phyloP scores from a whole-genome alignment of 1,284 basidiomycete species.

The Bjerkandera adusta region DNA sequence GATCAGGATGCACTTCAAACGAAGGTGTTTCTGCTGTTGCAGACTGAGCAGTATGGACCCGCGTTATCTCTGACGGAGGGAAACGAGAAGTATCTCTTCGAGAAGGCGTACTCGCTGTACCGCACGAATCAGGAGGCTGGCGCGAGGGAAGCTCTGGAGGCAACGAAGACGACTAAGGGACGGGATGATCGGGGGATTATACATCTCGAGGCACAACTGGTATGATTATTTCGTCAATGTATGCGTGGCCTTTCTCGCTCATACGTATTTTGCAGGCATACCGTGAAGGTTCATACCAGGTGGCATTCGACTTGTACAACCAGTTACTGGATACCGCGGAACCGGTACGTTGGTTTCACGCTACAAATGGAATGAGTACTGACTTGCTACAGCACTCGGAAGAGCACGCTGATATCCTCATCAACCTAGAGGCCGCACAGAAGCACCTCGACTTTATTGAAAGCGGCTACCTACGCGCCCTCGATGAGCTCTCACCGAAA shows the following conservation, averaged over 20 bases:
- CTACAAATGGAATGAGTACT: neutral
- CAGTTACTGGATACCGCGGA: slow-evolving; percentile 74
- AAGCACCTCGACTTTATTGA: slow-evolving; percentile 80
- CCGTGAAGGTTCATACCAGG: slow-evolving; percentile 71
- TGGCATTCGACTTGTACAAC: slow-evolving; percentile 74
- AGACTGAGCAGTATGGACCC: slow-evolving; percentile 73
- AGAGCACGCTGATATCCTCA: slow-evolving; percentile 82
- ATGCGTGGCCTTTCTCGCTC: too few species aligned
- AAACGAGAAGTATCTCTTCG: slow-evolving; percentile 48
- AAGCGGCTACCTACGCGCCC: slow-evolving; percentile 60
- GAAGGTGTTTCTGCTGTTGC: slow-evolving; percentile 79
- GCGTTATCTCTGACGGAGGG: slow-evolving; percentile 56
- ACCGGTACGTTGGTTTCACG: slow-evolving; percentile 45
- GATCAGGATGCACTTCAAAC: slow-evolving; percentile 75
- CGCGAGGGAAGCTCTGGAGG: slow-evolving; percentile 52
- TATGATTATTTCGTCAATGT: slow-evolving; percentile 36
- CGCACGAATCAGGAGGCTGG: slow-evolving; percentile 73
- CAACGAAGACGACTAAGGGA: slow-evolving; percentile 43
- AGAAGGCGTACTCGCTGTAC: slow-evolving; percentile 81
- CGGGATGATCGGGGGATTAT: slow-evolving; percentile 60
- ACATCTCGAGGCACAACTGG: slow-evolving; percentile 85
- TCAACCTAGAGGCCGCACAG: slow-evolving; percentile 78
- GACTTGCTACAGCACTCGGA: slow-evolving; percentile 61
- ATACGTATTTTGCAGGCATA: slow-evolving; percentile 51
- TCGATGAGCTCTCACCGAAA: slow-evolving; percentile 55